These are phyloP conservation scores for Malus asiatica DNA, from an alignment of 306 rosid genomes.

Conservation along the genomic window DNA sequence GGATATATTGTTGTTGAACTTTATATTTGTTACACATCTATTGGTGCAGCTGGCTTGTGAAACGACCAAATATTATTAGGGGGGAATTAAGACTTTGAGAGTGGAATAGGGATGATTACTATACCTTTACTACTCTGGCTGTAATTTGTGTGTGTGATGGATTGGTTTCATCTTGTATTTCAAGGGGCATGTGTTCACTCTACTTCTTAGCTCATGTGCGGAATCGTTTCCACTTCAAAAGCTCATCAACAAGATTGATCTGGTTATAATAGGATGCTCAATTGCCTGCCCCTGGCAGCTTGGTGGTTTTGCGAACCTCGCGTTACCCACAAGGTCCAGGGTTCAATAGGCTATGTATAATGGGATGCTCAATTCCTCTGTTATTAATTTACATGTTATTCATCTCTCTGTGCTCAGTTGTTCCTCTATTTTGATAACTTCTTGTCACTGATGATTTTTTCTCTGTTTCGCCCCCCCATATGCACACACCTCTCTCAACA, in stretches of 20 bases:
- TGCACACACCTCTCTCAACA: slow-evolving; percentile 3
- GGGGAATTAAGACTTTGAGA: neutral
- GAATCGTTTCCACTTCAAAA: neutral
- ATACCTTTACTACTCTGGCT: neutral
- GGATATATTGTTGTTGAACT: neutral
- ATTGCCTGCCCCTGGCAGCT: no score
- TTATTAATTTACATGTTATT: neutral
- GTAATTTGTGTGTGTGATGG: neutral
- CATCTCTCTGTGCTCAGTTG: neutral
- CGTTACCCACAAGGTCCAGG: no score
- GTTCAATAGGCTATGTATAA: neutral
- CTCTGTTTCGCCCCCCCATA: no score
- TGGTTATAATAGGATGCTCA: neutral
- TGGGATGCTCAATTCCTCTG: neutral
- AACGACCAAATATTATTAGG: neutral
- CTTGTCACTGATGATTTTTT: slow-evolving; percentile 7
- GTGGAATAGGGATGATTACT: neutral
- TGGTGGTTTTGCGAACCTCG: no score
- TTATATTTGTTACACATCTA: neutral
- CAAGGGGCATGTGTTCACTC: neutral
- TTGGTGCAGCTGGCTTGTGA: neutral
- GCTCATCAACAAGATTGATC: neutral
- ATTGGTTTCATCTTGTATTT: neutral
- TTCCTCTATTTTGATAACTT: neutral
- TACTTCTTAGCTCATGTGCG: neutral